phyloP scores from a whole-genome alignment of 2,329 filamentous ascomycete genomes.

The Sarocladiaceae sp. region DNA sequence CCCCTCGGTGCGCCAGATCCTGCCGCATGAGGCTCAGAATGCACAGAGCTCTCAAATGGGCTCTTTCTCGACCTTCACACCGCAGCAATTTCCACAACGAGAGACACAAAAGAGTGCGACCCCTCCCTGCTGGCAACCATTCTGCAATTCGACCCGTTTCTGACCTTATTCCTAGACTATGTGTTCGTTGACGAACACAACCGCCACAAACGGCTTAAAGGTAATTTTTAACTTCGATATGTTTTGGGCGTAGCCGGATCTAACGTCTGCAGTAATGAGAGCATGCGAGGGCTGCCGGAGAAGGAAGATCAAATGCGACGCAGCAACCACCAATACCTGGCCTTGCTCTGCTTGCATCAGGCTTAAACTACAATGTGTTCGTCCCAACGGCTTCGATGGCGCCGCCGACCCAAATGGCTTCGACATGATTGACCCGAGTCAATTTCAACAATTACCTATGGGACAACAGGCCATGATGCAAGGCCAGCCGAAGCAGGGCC shows the following conservation, averaged over 20 bases:
- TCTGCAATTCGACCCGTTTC: background rate
- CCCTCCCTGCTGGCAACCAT: slow-evolving; percentile 6
- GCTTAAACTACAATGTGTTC: slow-evolving; percentile 88
- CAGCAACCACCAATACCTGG: slow-evolving; percentile 95
- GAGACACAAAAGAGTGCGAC: slow-evolving; percentile 83
- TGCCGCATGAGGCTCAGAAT: slow-evolving; percentile 52
- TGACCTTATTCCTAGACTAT: slow-evolving; percentile 64
- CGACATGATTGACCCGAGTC: slow-evolving; percentile 26
- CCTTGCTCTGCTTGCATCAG: slow-evolving; percentile 92
- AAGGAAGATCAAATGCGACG: slow-evolving; percentile 97
- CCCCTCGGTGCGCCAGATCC: slow-evolving; percentile 54
- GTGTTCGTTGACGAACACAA: slow-evolving; percentile 99
- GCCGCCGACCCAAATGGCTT: slow-evolving; percentile 32
- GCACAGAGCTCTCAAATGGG: slow-evolving; percentile 62
- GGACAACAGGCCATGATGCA: slow-evolving; percentile 37
- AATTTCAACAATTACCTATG: slow-evolving; percentile 48
- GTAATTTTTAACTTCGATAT: no score
- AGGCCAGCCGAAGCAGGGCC: slow-evolving; percentile 34
- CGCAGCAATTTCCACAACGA: slow-evolving; percentile 49
- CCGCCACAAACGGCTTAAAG: slow-evolving; percentile 93
- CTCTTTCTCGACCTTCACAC: slow-evolving; percentile 67
- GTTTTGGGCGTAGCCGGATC: no score
- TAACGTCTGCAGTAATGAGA: slow-evolving; percentile 71
- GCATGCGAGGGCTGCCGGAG: slow-evolving; percentile 93
- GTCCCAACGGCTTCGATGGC: slow-evolving; percentile 70